Evolutionary conservation across 2,329 filamentous ascomycete species (phyloP).

Genomic region (Hypoxylon sp.): DNA sequence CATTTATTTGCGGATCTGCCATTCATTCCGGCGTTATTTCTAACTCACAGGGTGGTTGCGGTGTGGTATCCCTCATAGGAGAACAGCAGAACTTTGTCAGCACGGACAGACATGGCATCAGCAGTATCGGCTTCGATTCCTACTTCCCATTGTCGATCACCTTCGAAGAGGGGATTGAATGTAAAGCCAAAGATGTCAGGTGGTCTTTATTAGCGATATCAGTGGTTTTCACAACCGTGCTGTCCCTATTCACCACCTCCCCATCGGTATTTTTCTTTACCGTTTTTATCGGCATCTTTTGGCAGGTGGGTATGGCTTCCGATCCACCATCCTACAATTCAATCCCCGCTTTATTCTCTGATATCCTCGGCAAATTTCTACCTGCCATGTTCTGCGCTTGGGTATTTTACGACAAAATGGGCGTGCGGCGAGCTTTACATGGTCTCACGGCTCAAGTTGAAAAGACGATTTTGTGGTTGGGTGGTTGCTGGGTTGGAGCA

Average conservation of each 20-base stretch:
- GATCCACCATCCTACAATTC: conserved; percentile 82
- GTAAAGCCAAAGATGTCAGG: conserved; percentile 81
- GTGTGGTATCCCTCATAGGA: conserved; percentile 82
- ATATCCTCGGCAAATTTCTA: conserved; percentile 84
- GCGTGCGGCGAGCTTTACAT: conserved; percentile 77
- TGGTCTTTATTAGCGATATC: conserved; percentile 90
- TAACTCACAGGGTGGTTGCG: conserved; percentile 82
- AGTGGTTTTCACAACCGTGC: conserved; percentile 79
- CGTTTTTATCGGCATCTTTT: conserved; percentile 85
- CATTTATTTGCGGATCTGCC: conserved; percentile 87
- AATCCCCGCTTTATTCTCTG: conserved; percentile 80
- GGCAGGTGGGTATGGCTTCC: conserved; percentile 89
- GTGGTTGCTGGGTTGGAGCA: conserved; percentile 90
- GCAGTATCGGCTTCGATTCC: conserved; percentile 84
- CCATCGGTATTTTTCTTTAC: conserved; percentile 88
- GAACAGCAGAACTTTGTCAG: conserved; percentile 74
- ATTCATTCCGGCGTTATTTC: conserved; percentile 86
- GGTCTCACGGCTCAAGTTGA: conserved; percentile 87
- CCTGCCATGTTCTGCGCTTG: conserved; percentile 90
- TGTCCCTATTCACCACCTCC: conserved; percentile 87
- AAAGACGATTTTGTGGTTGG: conserved; percentile 91
- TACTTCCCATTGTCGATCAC: conserved; percentile 91
- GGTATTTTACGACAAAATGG: conserved; percentile 89
- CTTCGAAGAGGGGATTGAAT: conserved; percentile 77
- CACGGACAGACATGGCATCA: conserved; percentile 79